These are phyloP conservation scores for Paracoccidioides brasiliensis DNA, from an alignment of 2,329 filamentous ascomycete species.

Conservation along the genomic window DNA sequence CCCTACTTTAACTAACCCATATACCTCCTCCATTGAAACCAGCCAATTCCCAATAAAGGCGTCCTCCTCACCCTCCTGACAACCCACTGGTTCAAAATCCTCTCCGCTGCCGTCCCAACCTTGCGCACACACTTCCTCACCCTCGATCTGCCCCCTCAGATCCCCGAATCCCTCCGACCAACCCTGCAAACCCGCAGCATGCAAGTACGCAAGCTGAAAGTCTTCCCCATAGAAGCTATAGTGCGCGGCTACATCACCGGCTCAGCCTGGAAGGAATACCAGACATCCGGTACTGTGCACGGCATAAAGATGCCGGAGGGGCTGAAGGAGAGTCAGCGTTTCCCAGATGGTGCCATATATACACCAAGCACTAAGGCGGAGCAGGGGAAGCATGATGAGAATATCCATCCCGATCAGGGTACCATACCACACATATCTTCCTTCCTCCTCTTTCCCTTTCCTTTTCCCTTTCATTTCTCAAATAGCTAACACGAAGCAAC, in stretches of 20 bases:
- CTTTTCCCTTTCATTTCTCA: not conserved
- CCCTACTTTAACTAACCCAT: not conserved
- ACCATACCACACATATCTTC: conserved; percentile 14
- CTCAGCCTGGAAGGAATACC: conserved; percentile 69
- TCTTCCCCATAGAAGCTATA: conserved; percentile 70
- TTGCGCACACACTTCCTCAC: conserved; percentile 53
- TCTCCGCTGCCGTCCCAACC: conserved; percentile 42
- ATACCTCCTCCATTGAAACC: not conserved
- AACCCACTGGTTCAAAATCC: conserved; percentile 53
- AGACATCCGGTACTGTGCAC: conserved; percentile 62
- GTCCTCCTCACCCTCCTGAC: conserved; percentile 54
- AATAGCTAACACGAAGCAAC: not conserved
- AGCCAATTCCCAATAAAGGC: conserved; percentile 58
- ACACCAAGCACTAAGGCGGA: conserved; percentile 81
- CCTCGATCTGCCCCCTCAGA: conserved; percentile 40
- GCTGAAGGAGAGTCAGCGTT: conserved; percentile 55
- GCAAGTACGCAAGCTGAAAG: conserved; percentile 59
- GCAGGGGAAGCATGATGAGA: conserved; percentile 66
- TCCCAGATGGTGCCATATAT: conserved; percentile 55
- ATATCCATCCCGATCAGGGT: conserved; percentile 61
- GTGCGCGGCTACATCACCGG: conserved; percentile 87
- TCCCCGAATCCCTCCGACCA: conserved; percentile 37
- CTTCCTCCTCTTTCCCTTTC: not conserved
- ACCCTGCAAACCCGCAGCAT: conserved; percentile 56
- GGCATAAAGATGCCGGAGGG: conserved; percentile 57